Percentiles rank a stretch among this genome's conserved stretches.
Conservation (phyloP, 2,329 filamentous ascomycete genomes). For the Gaeumannomyces sp. region DNA sequence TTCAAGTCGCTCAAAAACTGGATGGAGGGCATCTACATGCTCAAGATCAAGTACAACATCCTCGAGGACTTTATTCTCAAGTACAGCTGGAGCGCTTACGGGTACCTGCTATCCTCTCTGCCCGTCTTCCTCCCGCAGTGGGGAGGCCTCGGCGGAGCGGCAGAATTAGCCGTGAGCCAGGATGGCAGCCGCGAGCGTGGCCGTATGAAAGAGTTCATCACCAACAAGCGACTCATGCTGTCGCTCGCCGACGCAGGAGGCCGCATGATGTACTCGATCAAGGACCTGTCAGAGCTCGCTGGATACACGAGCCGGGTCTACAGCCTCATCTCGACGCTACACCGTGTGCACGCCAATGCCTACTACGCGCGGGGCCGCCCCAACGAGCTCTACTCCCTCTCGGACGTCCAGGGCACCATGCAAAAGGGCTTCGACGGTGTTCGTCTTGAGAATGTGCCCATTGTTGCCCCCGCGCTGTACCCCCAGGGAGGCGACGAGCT, state of each 20-base stretch:
- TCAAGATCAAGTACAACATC: constrained; percentile 98
- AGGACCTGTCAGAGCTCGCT: constrained; percentile 90
- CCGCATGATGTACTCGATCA: constrained; percentile 99
- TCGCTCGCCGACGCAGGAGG: constrained; percentile 94
- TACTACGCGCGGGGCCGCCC: constrained; percentile 67
- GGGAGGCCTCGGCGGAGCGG: constrained; percentile 72
- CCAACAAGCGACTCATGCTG: constrained; percentile 96
- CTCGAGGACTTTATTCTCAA: constrained; percentile 97
- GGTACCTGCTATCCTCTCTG: constrained; percentile 86
- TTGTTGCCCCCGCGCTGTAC: constrained; percentile 83
- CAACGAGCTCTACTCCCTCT: constrained; percentile 79
- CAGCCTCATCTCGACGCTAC: constrained; percentile 88
- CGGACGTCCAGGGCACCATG: constrained; percentile 87
- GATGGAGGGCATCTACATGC: constrained; percentile 98
- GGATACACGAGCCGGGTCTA: constrained; percentile 96
- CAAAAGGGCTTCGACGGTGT: constrained; percentile 95
- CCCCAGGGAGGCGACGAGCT: constrained; percentile 89
- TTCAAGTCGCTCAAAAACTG: constrained; percentile 89
- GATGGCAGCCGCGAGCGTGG: constrained; percentile 63
- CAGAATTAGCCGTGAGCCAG: constrained; percentile 54
- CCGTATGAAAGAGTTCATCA: constrained; percentile 98
- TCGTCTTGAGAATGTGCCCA: constrained; percentile 83
- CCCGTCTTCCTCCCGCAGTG: constrained; percentile 92
- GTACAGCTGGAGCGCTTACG: constrained; percentile 97
- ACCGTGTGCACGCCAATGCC: constrained; percentile 84